Evolutionary conservation across 345 rosid genomes (phyloP).

Genomic region (Acer saccharum): DNA sequence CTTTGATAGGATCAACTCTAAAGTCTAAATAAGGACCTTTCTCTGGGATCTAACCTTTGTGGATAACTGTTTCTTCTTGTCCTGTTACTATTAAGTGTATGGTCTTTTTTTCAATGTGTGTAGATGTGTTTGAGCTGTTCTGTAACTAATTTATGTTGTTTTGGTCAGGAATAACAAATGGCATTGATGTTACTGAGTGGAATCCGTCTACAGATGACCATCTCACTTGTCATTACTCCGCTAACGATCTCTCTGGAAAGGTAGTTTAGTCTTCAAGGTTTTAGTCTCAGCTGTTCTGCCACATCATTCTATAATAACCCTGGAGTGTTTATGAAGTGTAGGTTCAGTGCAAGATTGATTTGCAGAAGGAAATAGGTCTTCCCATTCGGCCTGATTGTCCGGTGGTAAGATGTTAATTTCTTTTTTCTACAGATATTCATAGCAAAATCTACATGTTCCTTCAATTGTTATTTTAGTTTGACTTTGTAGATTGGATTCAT

Average conservation of each 20-base stretch:
- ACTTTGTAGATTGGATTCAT: conserved; percentile 82
- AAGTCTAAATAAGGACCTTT: not conserved
- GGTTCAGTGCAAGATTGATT: conserved; percentile 80
- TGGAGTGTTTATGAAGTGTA: conserved; percentile 34
- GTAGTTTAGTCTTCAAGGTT: conserved; percentile 33
- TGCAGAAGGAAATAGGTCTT: conserved; percentile 90
- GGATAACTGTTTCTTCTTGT: conserved; percentile 1
- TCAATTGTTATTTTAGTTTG: conserved; percentile 22
- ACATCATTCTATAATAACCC: conserved; percentile 30
- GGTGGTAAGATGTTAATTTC: conserved; percentile 49
- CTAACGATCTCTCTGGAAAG: conserved; percentile 80
- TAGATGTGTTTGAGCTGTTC: conserved; percentile 2
- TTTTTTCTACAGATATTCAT: not conserved
- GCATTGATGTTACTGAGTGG: conserved; percentile 84
- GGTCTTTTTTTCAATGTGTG: not conserved
- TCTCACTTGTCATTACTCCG: conserved; percentile 61
- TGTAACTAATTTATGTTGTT: not conserved
- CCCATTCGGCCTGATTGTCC: conserved; percentile 87
- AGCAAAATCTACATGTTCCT: conserved; percentile 4
- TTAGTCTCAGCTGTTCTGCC: conserved; percentile 1
- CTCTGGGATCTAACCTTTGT: conserved; percentile 1
- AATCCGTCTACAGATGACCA: conserved; percentile 76
- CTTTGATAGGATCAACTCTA: not conserved
- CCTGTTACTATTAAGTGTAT: not conserved
- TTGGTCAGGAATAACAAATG: conserved; percentile 83